phyloP scores from a whole-genome alignment of 139 green algal genomes.

The Ettlia oleoabundans region DNA sequence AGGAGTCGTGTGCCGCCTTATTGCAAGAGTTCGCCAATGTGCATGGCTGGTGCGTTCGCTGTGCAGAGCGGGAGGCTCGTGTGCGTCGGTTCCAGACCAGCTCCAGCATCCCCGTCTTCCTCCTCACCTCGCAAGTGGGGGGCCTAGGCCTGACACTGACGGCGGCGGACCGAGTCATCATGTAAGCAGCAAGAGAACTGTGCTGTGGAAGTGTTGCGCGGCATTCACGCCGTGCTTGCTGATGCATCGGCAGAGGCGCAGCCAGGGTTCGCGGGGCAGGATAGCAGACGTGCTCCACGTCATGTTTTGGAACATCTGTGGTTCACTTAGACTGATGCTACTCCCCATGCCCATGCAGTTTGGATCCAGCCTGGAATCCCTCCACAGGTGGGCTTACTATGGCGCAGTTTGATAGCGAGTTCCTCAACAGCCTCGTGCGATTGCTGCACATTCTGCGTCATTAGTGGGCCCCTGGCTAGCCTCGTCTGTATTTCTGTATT shows the following conservation, averaged over 20 bases:
- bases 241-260: too few relatives aligned
- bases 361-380: constrained; percentile 83
- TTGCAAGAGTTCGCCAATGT: not conserved
- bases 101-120: constrained; percentile 81
- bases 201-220: not conserved
- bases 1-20: too few relatives aligned
- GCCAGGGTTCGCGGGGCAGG: too few relatives aligned
- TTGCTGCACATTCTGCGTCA: too few relatives aligned
- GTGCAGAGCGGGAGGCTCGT: constrained; percentile 40
- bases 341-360: not conserved
- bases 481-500: too few relatives aligned
- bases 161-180: constrained; percentile 89
- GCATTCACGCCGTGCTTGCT: too few relatives aligned
- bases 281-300: too few relatives aligned
- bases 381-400: too few relatives aligned
- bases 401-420: not conserved
- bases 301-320: too few relatives aligned
- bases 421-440: not conserved
- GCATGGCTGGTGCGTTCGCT: not conserved
- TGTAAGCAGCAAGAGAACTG: not conserved
- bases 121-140: constrained; percentile 92
- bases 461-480: too few relatives aligned
- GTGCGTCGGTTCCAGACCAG: constrained; percentile 80
- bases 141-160: constrained; percentile 96
- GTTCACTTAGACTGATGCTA: too few relatives aligned